phyloP scores from a whole-genome alignment of 768 basidiomycete genomes.

The Calvatia gigantea region DNA sequence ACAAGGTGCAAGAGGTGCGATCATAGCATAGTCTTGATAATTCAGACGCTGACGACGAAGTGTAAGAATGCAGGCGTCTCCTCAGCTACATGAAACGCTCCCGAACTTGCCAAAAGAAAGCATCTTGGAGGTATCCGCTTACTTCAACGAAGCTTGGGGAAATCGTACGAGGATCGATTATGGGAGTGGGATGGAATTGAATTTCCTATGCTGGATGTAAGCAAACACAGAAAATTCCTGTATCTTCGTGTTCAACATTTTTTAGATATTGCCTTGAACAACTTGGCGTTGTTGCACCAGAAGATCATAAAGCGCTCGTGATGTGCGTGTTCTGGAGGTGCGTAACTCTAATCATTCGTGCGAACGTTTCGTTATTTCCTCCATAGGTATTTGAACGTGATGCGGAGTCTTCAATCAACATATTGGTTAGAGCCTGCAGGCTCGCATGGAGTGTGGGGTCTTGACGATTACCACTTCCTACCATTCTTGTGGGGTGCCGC shows the following conservation, averaged over 20 bases:
- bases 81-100: slow-evolving; percentile 53
- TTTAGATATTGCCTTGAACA: slow-evolving; percentile 76
- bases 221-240: slow-evolving; percentile 30
- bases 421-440: slow-evolving; percentile 99
- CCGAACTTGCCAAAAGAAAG: slow-evolving; percentile 56
- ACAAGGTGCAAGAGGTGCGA: slow-evolving; percentile 66
- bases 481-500: slow-evolving; percentile 87
- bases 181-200: slow-evolving; percentile 99
- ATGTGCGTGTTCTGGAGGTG: slow-evolving; percentile 88
- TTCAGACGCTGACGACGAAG: background rate
- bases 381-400: slow-evolving; percentile 73
- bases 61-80: slow-evolving; percentile 39
- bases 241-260: background rate
- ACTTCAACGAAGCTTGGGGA: slow-evolving; percentile 90
- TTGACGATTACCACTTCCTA: slow-evolving; percentile 96
- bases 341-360: slow-evolving; percentile 13
- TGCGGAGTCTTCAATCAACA: slow-evolving; percentile 84
- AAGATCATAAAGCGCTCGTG: slow-evolving; percentile 75
- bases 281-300: slow-evolving; percentile 56
- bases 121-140: slow-evolving; percentile 67
- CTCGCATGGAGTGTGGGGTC: slow-evolving; percentile 98
- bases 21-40: background rate
- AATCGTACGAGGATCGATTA: slow-evolving; percentile 92
- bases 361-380: background rate
- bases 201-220: slow-evolving; percentile 96